Percentiles rank a stretch among this genome's conserved stretches.
These are phyloP conservation scores for Ogataea zsoltii DNA, from an alignment of 805 yeast genomes.

Conservation along the genomic window DNA sequence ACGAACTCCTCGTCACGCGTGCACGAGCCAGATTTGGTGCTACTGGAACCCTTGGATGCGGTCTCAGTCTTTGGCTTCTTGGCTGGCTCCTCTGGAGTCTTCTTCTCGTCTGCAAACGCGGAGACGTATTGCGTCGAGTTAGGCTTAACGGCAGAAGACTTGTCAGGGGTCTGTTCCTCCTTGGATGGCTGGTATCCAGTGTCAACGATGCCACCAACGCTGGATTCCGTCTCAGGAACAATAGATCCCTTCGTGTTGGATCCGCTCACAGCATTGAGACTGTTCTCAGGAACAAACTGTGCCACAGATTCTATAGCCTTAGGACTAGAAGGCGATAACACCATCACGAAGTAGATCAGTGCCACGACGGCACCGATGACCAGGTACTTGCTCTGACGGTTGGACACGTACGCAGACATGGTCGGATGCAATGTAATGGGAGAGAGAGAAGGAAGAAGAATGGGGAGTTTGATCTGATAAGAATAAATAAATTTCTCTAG, in stretches of 20 bases:
- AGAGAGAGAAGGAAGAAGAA: background rate
- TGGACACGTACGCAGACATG: constrained; percentile 32
- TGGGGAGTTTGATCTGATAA: background rate
- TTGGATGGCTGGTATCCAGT: background rate
- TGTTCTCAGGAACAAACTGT: constrained; percentile 6
- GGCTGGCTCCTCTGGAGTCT: background rate
- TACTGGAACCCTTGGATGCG: constrained; percentile 12
- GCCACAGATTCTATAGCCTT: constrained; percentile 14
- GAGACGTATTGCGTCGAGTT: constrained; percentile 2
- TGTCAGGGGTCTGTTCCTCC: constrained; percentile 6
- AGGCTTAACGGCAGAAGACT: constrained; percentile 6
- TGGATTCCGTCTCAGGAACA: background rate
- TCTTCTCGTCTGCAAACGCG: constrained; percentile 2
- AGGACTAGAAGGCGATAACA: constrained; percentile 37
- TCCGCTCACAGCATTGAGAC: background rate
- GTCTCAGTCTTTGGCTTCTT: background rate
- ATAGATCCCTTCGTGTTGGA: constrained; percentile 2
- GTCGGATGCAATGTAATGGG: no score
- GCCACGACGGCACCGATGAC: constrained; percentile 47
- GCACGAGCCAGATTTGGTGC: constrained; percentile 33
- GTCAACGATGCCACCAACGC: background rate
- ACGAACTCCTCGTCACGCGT: constrained; percentile 61
- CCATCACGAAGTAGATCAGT: constrained; percentile 48
- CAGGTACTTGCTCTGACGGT: constrained; percentile 53
- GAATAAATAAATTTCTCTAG: background rate